A percentile compares a stretch with the other conserved stretches of the same genome.
Evolutionary conservation across 225 moss, liverwort and hornwort genomes (phyloP).

Genomic region (Straminergon stramineum): DNA sequence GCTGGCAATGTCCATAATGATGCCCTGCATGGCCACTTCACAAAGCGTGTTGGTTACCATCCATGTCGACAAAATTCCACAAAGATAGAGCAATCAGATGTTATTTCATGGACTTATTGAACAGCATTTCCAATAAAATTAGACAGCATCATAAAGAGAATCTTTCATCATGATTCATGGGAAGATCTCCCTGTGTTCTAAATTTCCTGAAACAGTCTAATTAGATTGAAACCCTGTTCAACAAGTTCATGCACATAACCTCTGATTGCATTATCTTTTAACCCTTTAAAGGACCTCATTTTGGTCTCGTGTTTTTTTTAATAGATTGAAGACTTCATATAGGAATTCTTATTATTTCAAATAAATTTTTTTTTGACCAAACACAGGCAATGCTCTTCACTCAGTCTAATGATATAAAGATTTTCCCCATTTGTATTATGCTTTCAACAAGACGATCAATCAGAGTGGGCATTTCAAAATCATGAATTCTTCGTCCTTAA

Average conservation of each 20-base stretch:
- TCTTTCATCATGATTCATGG: not conserved
- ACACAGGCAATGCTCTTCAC: not conserved
- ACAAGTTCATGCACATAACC: not conserved
- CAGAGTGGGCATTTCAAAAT: not conserved
- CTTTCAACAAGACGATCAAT: not conserved
- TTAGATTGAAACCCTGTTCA: not conserved
- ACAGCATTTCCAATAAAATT: not conserved
- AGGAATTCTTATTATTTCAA: not conserved
- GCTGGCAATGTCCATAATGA: conserved; percentile 74
- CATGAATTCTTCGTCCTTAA: not conserved
- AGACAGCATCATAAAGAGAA: not conserved
- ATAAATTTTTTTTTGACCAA: not conserved
- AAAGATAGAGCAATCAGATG: not conserved
- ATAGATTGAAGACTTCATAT: not conserved
- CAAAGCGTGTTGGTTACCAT: conserved; percentile 13
- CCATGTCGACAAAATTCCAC: not conserved
- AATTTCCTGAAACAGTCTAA: not conserved
- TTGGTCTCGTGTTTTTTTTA: not conserved
- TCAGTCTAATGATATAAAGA: not conserved
- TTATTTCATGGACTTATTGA: not conserved
- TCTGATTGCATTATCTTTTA: not conserved
- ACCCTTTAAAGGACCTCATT: not conserved
- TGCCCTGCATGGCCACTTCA: conserved; percentile 56
- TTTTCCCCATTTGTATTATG: not conserved
- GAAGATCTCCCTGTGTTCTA: not conserved